A percentile compares a stretch with the other conserved stretches of the same genome.
phyloP scores from a whole-genome alignment of 1,284 basidiomycete species.

The Microbotryum intermedium region DNA sequence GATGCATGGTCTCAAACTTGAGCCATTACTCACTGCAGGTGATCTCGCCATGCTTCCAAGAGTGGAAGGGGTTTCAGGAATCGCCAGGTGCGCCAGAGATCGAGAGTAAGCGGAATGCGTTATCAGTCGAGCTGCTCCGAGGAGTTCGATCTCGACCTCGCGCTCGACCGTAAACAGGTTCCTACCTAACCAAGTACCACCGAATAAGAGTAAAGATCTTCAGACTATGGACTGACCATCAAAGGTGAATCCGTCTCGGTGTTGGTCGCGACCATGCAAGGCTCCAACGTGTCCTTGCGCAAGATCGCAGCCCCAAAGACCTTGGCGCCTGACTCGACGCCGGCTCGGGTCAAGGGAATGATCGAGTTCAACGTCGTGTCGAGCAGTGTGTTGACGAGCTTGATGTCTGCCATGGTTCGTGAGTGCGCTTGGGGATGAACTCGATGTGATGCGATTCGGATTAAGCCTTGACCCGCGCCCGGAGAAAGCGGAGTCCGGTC shows the following conservation, averaged over 20 bases:
- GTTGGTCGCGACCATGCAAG: constrained; percentile 15
- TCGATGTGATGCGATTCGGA: no score
- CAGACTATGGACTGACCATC: constrained; percentile 1
- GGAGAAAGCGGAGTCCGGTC: no score
- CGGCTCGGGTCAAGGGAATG: constrained; percentile 6
- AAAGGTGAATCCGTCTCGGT: constrained; percentile 12
- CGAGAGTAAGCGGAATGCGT: no score
- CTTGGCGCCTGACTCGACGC: constrained; percentile 7
- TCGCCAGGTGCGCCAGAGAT: no score
- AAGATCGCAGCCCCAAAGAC: constrained; percentile 22
- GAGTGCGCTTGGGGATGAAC: no score
- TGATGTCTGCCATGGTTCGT: no score
- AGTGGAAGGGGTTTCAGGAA: not conserved
- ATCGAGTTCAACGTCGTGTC: constrained; percentile 5
- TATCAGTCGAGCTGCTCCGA: no score
- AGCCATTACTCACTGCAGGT: not conserved
- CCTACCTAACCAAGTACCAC: no score
- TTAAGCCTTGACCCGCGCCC: no score
- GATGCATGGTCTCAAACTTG: not conserved
- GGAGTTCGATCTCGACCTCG: no score
- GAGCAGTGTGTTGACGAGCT: constrained; percentile 11
- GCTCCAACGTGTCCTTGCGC: not conserved
- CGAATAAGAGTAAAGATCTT: no score
- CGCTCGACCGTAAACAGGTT: no score
- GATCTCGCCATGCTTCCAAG: constrained; percentile 22